Base-by-base conservation (phyloP, 73 alveolate genomes). In the Stentor roeselii region DNA sequence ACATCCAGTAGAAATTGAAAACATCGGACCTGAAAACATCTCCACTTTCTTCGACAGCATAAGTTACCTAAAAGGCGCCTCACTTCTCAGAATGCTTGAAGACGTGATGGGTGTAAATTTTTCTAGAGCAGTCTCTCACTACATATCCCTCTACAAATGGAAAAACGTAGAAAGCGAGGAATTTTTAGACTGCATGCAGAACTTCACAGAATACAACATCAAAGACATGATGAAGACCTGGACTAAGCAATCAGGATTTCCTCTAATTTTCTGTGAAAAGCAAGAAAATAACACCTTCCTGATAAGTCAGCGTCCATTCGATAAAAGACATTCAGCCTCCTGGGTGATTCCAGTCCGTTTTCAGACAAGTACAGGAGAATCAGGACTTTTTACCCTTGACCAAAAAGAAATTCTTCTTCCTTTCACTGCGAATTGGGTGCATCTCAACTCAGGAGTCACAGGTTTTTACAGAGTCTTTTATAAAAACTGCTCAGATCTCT, bases 21-120 rank as follows among this genome's bases (percentile, higher is more conserved):
- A 93, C 41, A 83, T 86, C 75, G 90, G 88, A 75, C 92, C 99
- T 6, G 96, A 92, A 84, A 86, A 82, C 27, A 95, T 97, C 36
- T 99, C 94, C 75, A 88, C 91, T 77, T 89, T 95, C 75, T 95
- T 98, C 87, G 99, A 98, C 90, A 98, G 98, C 27, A 96, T 98
- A 42, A 92, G 99, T 36, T 98, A 98, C 90, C 97, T 98, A 14
- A 98, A 98, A 86, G 99, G 99, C 3, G 96, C 99, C 67, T 88
- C 99, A 32, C 88, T 95, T 59, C 90, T 98, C 39, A 96, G 91
- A 87, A 94, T 95, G 93, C 94, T 96, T 1, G 87, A 90, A 90
- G 93, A 89, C 89, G 86, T 91, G 42, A 92, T 96, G 86, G 99
- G 99, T 0, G 87, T 93, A 86, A 94, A 93, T 15, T 84, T 89